phyloP scores from a whole-genome alignment of 2,329 filamentous ascomycete genomes.

The Chrysoporthe puriensis region DNA sequence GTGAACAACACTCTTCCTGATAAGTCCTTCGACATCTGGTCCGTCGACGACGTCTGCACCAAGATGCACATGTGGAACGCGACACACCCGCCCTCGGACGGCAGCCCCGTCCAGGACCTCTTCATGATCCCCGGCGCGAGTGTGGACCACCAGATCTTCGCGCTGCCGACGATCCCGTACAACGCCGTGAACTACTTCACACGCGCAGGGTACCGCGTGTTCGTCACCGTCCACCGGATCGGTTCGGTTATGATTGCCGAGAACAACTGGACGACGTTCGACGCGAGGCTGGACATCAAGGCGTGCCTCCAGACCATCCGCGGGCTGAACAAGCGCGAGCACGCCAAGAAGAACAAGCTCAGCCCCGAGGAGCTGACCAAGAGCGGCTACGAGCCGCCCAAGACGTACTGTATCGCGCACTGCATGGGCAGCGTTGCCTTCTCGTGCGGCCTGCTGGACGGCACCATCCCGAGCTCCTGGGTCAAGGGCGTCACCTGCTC shows the following conservation, averaged over 20 bases:
- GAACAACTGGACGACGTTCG: conserved; percentile 61
- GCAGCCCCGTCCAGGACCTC: conserved; percentile 50
- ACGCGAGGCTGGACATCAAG: conserved; percentile 61
- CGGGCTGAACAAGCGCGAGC: conserved; percentile 36
- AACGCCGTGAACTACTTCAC: conserved; percentile 68
- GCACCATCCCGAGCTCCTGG: conserved; percentile 60
- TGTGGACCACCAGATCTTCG: conserved; percentile 66
- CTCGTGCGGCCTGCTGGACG: conserved; percentile 62
- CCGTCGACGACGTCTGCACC: conserved; percentile 56
- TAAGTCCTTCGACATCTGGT: conserved; percentile 48
- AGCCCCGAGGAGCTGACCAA: background rate
- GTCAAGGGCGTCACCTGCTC: conserved; percentile 61
- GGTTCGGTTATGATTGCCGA: conserved; percentile 55
- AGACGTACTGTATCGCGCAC: conserved; percentile 62
- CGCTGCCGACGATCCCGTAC: conserved; percentile 64
- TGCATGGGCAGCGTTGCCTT: conserved; percentile 67
- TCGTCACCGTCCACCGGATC: conserved; percentile 61
- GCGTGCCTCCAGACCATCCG: conserved; percentile 60
- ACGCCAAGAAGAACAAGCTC: conserved; percentile 28
- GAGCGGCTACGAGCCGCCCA: conserved; percentile 31
- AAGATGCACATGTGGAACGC: conserved; percentile 62
- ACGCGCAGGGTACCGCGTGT: conserved; percentile 62
- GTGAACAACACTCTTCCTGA: conserved; percentile 54
- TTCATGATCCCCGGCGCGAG: conserved; percentile 66
- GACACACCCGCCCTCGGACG: conserved; percentile 38